Evolutionary conservation across 805 yeast species (phyloP).

Genomic region (Wickerhamomyces queroliae): DNA sequence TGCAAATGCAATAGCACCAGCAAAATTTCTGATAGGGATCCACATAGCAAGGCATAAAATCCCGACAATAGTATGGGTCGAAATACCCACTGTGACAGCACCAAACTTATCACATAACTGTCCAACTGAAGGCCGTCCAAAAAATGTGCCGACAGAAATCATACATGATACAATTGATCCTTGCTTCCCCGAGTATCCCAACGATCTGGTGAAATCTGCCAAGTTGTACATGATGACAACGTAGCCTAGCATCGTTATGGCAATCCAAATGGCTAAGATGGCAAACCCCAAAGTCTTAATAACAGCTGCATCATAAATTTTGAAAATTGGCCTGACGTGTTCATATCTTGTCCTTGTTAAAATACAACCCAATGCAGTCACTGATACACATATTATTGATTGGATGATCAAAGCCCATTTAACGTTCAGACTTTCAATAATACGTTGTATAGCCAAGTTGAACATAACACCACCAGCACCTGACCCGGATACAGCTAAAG

Average conservation of each 20-base stretch:
- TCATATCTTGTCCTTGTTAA: slow-evolving; percentile 33
- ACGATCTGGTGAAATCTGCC: slow-evolving; percentile 52
- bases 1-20: slow-evolving; percentile 48
- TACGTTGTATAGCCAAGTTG: slow-evolving; percentile 28
- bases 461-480: slow-evolving; percentile 41
- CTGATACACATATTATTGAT: slow-evolving; percentile 29
- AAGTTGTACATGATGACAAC: slow-evolving; percentile 53
- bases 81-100: slow-evolving; percentile 38
- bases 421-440: slow-evolving; percentile 24
- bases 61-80: slow-evolving; percentile 32
- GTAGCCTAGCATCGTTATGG: slow-evolving; percentile 53
- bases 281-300: slow-evolving; percentile 36
- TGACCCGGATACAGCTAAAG: slow-evolving; percentile 33
- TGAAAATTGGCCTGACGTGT: slow-evolving; percentile 29
- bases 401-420: slow-evolving; percentile 32
- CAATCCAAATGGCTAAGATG: slow-evolving; percentile 33
- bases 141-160: slow-evolving; percentile 50
- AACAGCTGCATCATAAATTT: slow-evolving; percentile 36
- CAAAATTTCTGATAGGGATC: slow-evolving; percentile 52
- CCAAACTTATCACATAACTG: slow-evolving; percentile 45
- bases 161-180: slow-evolving; percentile 56
- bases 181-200: slow-evolving; percentile 50
- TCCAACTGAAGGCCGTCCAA: slow-evolving; percentile 56
- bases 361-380: slow-evolving; percentile 27
- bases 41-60: slow-evolving; percentile 44